Evolutionary conservation across 805 yeast genomes (phyloP), one percentile per base, ranked within the genome.

Genomic region (Candida hispaniensis): DNA sequence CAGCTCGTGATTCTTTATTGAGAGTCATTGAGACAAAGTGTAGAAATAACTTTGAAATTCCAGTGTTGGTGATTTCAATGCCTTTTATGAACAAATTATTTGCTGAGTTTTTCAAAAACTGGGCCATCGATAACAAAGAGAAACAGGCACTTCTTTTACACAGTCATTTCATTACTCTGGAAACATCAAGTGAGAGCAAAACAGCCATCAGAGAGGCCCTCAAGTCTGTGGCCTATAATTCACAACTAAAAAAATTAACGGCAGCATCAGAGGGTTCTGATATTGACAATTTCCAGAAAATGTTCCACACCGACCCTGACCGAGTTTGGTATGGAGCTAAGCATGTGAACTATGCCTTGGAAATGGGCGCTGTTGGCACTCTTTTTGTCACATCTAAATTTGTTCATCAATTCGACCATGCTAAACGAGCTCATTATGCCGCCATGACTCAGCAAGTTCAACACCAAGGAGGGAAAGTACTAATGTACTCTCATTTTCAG

Each of bases 181-280:
- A 32, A 7, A 32, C 36, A 3, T 32, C 36, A 4, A 23, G 28
- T 4, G 36, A 32, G 21, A 28, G 36, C 2, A 32, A 32, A 18
- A 32, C 36, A 13, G 36, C 36, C 9, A 32, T 32, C n/a, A 20
- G 36, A 32, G 36, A 32, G n/a, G 36, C 36, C 14, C 36, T 32
- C 36, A 32, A 32, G 22, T 32, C 36, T 13, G 18, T 32, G 14
- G 23, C 36, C 9, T 32, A 32, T 28, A 32, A 32, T 13, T 32
- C 36, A 6, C 22, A 21, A 3, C 36, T 32, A 13, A 32, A 32
- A 21, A 32, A 32, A 18, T 21, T 32, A 28, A 28, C 36, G 5
- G 24, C 24, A 18, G 36, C 36, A 8, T 20, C 36, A 16, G 36
- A 32, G 9, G 36, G 36, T 7, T 23, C 23, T 28, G 36, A 32